These are phyloP conservation scores for Boeremia exigua DNA, from an alignment of 2,329 filamentous ascomycete genomes.

Conservation along the genomic window DNA sequence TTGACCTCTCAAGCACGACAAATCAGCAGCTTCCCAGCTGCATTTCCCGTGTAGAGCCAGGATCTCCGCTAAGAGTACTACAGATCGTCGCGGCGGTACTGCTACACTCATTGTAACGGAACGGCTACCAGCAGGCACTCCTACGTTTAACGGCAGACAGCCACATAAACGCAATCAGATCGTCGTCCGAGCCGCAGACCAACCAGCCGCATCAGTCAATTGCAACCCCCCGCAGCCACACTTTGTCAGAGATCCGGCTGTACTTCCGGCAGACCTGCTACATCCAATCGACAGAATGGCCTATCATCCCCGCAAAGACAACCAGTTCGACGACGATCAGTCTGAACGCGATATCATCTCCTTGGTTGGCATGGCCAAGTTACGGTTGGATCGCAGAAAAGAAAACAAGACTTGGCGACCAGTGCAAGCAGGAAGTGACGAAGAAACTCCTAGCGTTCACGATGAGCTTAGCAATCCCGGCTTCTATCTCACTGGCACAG, in stretches of 20 bases:
- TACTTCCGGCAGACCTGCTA: neutral
- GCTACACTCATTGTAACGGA: slow-evolving; percentile 18
- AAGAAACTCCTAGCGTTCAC: slow-evolving; percentile 7
- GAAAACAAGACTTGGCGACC: slow-evolving; percentile 33
- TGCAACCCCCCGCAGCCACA: slow-evolving; percentile 18
- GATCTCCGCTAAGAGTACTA: neutral
- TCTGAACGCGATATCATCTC: slow-evolving; percentile 24
- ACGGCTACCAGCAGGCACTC: slow-evolving; percentile 26
- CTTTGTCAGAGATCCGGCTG: too few relatives aligned
- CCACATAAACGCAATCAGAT: slow-evolving; percentile 35
- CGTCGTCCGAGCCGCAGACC: slow-evolving; percentile 9
- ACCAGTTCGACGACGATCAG: slow-evolving; percentile 18
- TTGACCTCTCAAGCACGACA: neutral
- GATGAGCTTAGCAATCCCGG: slow-evolving; percentile 1
- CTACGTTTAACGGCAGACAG: slow-evolving; percentile 2
- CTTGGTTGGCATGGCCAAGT: slow-evolving; percentile 27
- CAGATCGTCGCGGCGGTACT: slow-evolving; percentile 30
- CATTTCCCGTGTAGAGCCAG: neutral
- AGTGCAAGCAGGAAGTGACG: slow-evolving; percentile 27
- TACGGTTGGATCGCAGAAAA: slow-evolving; percentile 29
- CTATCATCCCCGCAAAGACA: slow-evolving; percentile 25
- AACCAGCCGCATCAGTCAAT: slow-evolving; percentile 13
- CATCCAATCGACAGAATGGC: slow-evolving; percentile 37
- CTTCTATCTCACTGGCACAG: neutral
- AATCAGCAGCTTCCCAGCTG: neutral